Evolutionary conservation across 352 stramenopile species (phyloP), one percentile per base, ranked within the genome.

Genomic region (Thalassiosira sp.): DNA sequence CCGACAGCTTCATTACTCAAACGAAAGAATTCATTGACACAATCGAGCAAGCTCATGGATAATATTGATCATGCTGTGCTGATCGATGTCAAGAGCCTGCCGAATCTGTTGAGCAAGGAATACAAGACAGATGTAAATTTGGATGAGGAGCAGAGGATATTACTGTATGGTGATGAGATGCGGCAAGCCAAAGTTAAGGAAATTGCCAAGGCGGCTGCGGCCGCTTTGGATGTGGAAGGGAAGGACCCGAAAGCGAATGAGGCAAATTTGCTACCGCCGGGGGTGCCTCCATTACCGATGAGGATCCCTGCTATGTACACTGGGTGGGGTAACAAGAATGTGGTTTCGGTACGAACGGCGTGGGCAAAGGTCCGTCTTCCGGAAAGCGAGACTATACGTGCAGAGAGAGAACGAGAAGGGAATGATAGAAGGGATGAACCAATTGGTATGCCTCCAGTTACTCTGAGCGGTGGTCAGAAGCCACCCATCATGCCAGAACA

Each of bases 31-130:
- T 42, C 33, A 11, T 11, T 42, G 33, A 42, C 33, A 10, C 76
- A 88, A 60, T 88, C 84, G 49, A 77, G 76, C 45, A 73, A 87
- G 33, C 60, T 86, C 1, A 89, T 89, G 86, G 70, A 90, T 74
- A 63, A 79, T 54, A 62, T 91, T 3, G 78, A 91, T 73, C 83
- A 90, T 69, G 73, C 81, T 10, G 72, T 87, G 6, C 53, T 85
- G 25, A 86, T 88, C 63, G 79, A 89, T 81, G 62, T 69, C 18
- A 81, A 81, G 25, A 59, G 28, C 28, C 45, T 90, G 1, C 60
- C 83, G 1, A 68, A 81, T 52, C 64, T 80, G 35, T 52, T 75
- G 1, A 31, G 0, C 15, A 78, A 69, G 27, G 74, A 87, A n/a
- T 43, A 73, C 15, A 78, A 84, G 52, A 31, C 37, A 5, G 56